These are phyloP conservation scores for Metschnikowia gelsemii DNA, from an alignment of 805 yeast species.

Conservation along the genomic window DNA sequence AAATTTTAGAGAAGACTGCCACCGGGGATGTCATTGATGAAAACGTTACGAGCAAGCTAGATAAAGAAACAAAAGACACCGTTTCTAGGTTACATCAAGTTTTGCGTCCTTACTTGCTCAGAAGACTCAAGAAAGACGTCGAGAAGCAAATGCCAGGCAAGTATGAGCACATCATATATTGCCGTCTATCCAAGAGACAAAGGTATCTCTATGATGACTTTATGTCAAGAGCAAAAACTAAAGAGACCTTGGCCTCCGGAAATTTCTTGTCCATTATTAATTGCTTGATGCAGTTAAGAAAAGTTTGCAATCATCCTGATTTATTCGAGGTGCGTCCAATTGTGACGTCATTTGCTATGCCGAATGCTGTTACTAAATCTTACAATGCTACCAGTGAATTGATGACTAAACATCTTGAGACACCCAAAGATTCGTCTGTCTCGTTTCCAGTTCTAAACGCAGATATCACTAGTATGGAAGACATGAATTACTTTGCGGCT, in stretches of 20 bases:
- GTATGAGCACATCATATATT: constrained; percentile 90
- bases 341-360: constrained; percentile 81
- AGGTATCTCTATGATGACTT: constrained; percentile 91
- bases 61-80: constrained; percentile 77
- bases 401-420: constrained; percentile 23
- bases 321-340: constrained; percentile 94
- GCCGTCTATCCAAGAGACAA: constrained; percentile 90
- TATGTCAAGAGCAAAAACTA: constrained; percentile 94
- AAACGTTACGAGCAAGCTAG: constrained; percentile 45
- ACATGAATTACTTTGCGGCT: constrained; percentile 46
- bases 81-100: constrained; percentile 91
- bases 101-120: constrained; percentile 82
- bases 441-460: constrained; percentile 63
- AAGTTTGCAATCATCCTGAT: constrained; percentile 96
- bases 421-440: constrained; percentile 24
- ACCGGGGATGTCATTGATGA: constrained; percentile 51
- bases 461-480: constrained; percentile 48
- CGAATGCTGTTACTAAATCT: constrained; percentile 55
- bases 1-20: constrained; percentile 67
- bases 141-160: constrained; percentile 99
- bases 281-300: constrained; percentile 95
- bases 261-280: constrained; percentile 93
- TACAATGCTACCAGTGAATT: constrained; percentile 36
- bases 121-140: constrained; percentile 93
- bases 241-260: constrained; percentile 89